phyloP scores from a whole-genome alignment of 1,139 yeast genomes.

The Lodderomyces jiufengensis region DNA sequence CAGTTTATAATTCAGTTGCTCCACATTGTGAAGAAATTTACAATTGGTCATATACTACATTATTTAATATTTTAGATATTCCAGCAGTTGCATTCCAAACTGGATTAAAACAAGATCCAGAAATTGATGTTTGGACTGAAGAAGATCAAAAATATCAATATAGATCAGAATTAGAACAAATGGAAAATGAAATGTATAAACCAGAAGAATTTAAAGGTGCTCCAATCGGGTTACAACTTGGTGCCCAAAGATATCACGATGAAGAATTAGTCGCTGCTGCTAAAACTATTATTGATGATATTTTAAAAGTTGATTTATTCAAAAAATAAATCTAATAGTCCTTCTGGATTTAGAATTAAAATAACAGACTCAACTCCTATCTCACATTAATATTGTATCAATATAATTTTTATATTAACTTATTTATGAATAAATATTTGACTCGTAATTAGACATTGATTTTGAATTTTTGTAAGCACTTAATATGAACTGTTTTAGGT shows the following conservation, averaged over 20 bases:
- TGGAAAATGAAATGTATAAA: slow-evolving; percentile 31
- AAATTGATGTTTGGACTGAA: slow-evolving; percentile 39
- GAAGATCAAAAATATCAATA: slow-evolving; percentile 24
- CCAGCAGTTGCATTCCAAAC: slow-evolving; percentile 63
- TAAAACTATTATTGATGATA: slow-evolving; percentile 28
- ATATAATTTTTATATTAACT: too few relatives aligned
- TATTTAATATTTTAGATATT: slow-evolving; percentile 62
- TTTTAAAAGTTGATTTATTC: slow-evolving; percentile 23
- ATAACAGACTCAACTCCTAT: too few relatives aligned
- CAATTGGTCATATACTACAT: slow-evolving; percentile 75
- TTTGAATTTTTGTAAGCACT: too few relatives aligned
- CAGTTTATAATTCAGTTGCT: slow-evolving; percentile 69
- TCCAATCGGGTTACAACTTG: slow-evolving; percentile 38
- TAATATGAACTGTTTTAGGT: too few relatives aligned
- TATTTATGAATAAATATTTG: too few relatives aligned
- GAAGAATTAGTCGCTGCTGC: slow-evolving; percentile 44
- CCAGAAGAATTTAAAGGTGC: slow-evolving; percentile 36
- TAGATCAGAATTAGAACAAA: slow-evolving; percentile 45
- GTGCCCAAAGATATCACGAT: slow-evolving; percentile 38
- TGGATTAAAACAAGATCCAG: slow-evolving; percentile 55
- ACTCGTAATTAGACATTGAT: too few relatives aligned
- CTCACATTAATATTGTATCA: too few relatives aligned
- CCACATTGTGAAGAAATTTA: slow-evolving; percentile 64
- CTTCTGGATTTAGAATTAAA: too few relatives aligned
- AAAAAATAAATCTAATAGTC: slow-evolving; percentile 14